phyloP scores from a whole-genome alignment of 306 rosid species.

The Vicia sativa region DNA sequence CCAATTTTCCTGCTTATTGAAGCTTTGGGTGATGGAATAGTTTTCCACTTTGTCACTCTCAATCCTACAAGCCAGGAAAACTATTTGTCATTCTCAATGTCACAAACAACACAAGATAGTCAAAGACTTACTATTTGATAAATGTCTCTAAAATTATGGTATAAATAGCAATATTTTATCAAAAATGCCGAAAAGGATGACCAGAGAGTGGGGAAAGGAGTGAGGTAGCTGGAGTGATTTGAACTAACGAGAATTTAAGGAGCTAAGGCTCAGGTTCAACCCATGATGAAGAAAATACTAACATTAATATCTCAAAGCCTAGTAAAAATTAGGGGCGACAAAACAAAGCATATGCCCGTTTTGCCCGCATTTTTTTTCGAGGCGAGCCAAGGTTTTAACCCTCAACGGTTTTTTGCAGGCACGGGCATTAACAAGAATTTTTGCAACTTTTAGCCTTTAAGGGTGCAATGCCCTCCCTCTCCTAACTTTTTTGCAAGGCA shows the following conservation, averaged over 20 bases:
- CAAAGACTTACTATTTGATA: no score
- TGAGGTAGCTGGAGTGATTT: not conserved
- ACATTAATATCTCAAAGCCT: not conserved
- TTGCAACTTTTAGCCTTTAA: no score
- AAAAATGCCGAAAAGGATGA: not conserved
- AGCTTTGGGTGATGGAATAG: slow-evolving; percentile 92
- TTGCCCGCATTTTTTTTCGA: no score
- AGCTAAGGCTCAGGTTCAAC: not conserved
- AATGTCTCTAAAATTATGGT: no score
- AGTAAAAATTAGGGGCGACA: no score
- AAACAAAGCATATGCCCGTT: no score
- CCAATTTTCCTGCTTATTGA: slow-evolving; percentile 96
- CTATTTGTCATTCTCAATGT: slow-evolving; percentile 36
- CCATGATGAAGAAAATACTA: not conserved
- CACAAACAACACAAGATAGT: no score
- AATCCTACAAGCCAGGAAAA: slow-evolving; percentile 59
- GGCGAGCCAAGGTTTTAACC: no score
- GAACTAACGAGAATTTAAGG: not conserved
- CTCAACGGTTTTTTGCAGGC: no score
- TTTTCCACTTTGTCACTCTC: slow-evolving; percentile 91
- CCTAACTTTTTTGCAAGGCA: no score
- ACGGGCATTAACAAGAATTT: no score
- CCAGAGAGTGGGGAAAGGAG: not conserved
- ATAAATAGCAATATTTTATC: slow-evolving; percentile 21
- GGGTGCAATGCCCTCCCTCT: no score